phyloP scores from a whole-genome alignment of 768 basidiomycete genomes.

The Rhodotorula kratochvilovae region DNA sequence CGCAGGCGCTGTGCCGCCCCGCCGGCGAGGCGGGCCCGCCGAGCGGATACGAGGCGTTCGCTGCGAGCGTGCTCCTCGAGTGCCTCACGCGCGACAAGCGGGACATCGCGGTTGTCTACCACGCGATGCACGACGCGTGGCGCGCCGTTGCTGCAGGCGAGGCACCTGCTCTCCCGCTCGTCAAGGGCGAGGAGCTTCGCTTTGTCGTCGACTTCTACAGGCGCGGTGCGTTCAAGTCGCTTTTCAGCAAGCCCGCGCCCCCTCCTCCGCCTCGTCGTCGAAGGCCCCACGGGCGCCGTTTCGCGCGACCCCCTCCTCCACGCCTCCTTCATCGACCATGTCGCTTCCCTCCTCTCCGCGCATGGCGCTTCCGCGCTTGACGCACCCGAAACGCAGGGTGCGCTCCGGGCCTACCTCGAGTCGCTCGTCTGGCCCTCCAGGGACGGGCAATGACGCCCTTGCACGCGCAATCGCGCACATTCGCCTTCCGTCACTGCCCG shows the following conservation, averaged over 20 bases:
- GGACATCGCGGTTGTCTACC: conserved; percentile 24
- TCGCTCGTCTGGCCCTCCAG: background rate
- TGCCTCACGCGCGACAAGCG: conserved; percentile 82
- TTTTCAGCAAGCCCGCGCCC: conserved; percentile 5
- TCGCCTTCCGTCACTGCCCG: background rate
- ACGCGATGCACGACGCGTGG: conserved; percentile 4
- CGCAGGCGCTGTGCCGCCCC: conserved; percentile 57
- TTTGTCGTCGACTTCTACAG: conserved; percentile 34
- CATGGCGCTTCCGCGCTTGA: background rate
- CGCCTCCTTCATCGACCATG: conserved; percentile 29
- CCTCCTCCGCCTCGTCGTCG: background rate
- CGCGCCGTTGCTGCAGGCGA: background rate
- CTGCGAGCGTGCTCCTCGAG: conserved; percentile 55
- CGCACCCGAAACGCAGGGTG: background rate
- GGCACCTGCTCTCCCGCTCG: background rate
- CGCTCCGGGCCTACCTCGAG: background rate
- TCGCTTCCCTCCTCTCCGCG: background rate
- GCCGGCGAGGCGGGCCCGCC: background rate
- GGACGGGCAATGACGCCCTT: background rate
- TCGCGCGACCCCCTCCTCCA: conserved; percentile 31
- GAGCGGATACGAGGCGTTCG: conserved; percentile 38
- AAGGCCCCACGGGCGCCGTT: background rate
- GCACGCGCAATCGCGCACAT: background rate
- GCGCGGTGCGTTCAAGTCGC: conserved; percentile 4
- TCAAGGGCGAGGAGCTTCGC: conserved; percentile 12